A percentile compares a stretch with the other conserved stretches of the same genome.
phyloP scores from a whole-genome alignment of 1,284 basidiomycete genomes.

The Heterobasidion annosum region DNA sequence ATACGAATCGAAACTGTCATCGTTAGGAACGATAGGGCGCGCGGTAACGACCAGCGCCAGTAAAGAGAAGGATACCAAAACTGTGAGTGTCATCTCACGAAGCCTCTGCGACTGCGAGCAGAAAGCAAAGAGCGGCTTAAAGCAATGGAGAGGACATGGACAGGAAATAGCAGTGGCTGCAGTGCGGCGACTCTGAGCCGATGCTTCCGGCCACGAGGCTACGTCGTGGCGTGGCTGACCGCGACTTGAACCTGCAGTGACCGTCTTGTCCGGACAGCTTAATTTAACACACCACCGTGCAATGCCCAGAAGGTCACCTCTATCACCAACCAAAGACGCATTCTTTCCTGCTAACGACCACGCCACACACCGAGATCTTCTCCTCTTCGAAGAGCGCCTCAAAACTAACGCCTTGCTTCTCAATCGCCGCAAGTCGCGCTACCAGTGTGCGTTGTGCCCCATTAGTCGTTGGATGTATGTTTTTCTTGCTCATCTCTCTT shows the following conservation, averaged over 20 bases:
- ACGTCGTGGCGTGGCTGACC: neutral
- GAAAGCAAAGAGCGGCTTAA: neutral
- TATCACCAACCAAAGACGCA: slow-evolving; percentile 8
- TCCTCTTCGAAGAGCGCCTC: slow-evolving; percentile 92
- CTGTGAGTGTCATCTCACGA: slow-evolving; percentile 26
- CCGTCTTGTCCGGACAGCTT: neutral
- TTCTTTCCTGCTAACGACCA: slow-evolving; percentile 62
- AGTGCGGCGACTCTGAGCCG: neutral
- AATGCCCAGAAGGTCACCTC: slow-evolving; percentile 10
- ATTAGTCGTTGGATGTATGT: neutral
- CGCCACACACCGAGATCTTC: slow-evolving; percentile 80
- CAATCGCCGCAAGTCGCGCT: slow-evolving; percentile 75
- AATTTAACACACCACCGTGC: neutral
- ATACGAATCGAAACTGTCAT: neutral
- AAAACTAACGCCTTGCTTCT: slow-evolving; percentile 87
- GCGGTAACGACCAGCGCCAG: slow-evolving; percentile 37
- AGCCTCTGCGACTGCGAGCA: neutral
- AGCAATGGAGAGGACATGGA: neutral
- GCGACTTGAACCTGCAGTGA: neutral
- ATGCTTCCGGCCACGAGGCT: neutral
- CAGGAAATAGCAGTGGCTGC: neutral
- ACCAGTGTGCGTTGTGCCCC: slow-evolving; percentile 62
- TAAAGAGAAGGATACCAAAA: slow-evolving; percentile 32
- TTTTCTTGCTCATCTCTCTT: neutral
- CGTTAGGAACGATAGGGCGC: slow-evolving; percentile 24